These are phyloP conservation scores for Calocybe indica DNA, from an alignment of 768 basidiomycete genomes.

Conservation along the genomic window DNA sequence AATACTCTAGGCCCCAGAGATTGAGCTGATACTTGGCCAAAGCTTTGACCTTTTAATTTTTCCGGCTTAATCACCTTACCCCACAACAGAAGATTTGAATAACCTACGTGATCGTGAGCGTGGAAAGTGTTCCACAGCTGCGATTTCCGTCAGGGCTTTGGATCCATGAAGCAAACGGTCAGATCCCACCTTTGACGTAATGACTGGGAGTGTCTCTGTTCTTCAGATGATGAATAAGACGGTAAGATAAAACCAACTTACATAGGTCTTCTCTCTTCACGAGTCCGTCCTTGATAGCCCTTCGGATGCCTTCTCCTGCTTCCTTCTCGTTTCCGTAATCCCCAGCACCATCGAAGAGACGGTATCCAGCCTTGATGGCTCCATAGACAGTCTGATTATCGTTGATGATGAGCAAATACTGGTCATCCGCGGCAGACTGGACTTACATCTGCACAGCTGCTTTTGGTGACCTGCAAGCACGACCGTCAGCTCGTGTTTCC, in stretches of 20 bases:
- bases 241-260: slow-evolving; percentile 27
- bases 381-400: slow-evolving; percentile 66
- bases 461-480: slow-evolving; percentile 47
- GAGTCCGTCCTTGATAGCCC: slow-evolving; percentile 74
- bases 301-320: slow-evolving; percentile 71
- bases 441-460: slow-evolving; percentile 54
- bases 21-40: slow-evolving; percentile 59
- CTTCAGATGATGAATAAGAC: neutral
- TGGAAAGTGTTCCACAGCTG: slow-evolving; percentile 91
- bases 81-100: slow-evolving; percentile 5
- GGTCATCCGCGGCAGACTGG: neutral
- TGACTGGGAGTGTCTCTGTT: slow-evolving; percentile 36
- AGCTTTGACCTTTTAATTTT: slow-evolving; percentile 40
- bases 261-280: slow-evolving; percentile 87
- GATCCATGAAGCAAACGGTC: neutral
- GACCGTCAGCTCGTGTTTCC: no score
- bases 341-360: slow-evolving; percentile 80
- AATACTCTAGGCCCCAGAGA: slow-evolving; percentile 82
- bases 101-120: slow-evolving; percentile 63
- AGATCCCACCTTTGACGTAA: slow-evolving; percentile 68
- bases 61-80: neutral
- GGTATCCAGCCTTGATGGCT: slow-evolving; percentile 82
- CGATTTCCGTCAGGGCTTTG: neutral
- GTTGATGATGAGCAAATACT: neutral
- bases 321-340: slow-evolving; percentile 91